These are phyloP conservation scores for Metschnikowia corniflorae DNA, from an alignment of 805 yeast genomes.

Conservation along the genomic window DNA sequence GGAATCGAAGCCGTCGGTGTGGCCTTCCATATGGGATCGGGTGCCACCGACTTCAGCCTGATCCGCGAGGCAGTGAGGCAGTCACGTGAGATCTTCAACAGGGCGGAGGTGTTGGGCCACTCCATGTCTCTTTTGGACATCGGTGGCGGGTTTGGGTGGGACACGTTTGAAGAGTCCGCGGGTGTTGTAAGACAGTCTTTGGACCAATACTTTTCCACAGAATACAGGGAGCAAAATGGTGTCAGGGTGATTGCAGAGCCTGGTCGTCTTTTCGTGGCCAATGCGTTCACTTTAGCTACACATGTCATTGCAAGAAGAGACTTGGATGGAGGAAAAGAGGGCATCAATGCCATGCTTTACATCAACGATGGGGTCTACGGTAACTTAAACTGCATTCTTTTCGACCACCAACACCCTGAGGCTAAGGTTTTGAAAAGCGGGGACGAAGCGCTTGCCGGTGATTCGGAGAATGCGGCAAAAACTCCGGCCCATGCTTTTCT, in stretches of 20 bases:
- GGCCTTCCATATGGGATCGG: slow-evolving; percentile 95
- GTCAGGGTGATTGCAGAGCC: slow-evolving; percentile 80
- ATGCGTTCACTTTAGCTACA: slow-evolving; percentile 80
- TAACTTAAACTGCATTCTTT: slow-evolving; percentile 88
- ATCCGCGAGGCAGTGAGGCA: slow-evolving; percentile 70
- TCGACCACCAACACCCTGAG: slow-evolving; percentile 81
- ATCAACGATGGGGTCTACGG: slow-evolving; percentile 95
- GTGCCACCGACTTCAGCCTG: slow-evolving; percentile 70
- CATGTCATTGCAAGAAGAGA: slow-evolving; percentile 83
- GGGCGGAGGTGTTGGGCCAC: slow-evolving; percentile 46
- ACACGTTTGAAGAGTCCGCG: slow-evolving; percentile 58
- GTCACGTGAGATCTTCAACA: slow-evolving; percentile 63
- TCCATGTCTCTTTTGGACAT: slow-evolving; percentile 64
- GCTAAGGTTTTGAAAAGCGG: slow-evolving; percentile 56
- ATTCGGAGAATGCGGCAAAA: slow-evolving; percentile 3
- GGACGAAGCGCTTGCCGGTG: slow-evolving; percentile 17
- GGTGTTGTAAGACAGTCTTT: slow-evolving; percentile 53
- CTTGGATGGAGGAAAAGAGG: slow-evolving; percentile 18
- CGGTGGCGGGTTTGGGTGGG: slow-evolving; percentile 88
- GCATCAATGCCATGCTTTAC: slow-evolving; percentile 65
- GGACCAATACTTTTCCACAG: slow-evolving; percentile 55
- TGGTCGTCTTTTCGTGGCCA: slow-evolving; percentile 84
- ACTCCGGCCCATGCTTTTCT: slow-evolving; percentile 44
- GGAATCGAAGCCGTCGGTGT: slow-evolving; percentile 74
- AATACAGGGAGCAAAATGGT: slow-evolving; percentile 20